Percentiles rank a stretch among this genome's conserved stretches.
Conservation (phyloP, 768 basidiomycete species). For the Ephemerocybe angulata region DNA sequence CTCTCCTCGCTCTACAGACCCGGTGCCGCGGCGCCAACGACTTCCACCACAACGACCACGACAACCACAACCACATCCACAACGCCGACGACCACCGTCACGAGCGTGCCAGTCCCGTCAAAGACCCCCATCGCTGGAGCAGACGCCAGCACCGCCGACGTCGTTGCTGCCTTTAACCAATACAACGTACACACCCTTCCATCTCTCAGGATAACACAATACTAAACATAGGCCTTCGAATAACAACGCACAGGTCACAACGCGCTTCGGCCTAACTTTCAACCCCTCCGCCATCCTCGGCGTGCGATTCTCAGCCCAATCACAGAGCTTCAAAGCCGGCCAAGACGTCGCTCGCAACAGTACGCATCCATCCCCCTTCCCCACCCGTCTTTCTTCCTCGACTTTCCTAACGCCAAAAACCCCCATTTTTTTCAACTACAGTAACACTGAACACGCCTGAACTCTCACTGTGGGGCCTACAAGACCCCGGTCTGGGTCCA, state of each 20-base stretch:
- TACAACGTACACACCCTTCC: background rate
- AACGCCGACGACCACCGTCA: slow-evolving; percentile 28
- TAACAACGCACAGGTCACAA: background rate
- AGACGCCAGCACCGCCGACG: background rate
- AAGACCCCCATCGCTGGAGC: background rate
- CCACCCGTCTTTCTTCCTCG: too few relatives aligned
- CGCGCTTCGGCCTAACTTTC: background rate
- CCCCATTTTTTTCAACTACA: too few relatives aligned
- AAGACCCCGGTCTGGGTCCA: slow-evolving; percentile 33
- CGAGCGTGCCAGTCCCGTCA: slow-evolving; percentile 30
- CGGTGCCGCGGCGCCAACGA: slow-evolving; percentile 16
- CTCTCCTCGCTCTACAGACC: too few relatives aligned
- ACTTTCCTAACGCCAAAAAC: too few relatives aligned
- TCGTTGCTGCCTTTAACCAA: background rate
- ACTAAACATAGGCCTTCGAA: too few relatives aligned
- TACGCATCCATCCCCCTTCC: background rate
- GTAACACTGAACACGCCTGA: too few relatives aligned
- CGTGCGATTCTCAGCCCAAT: background rate
- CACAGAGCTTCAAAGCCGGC: background rate
- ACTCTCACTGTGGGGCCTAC: slow-evolving; percentile 14
- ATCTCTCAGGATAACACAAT: background rate
- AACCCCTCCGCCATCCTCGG: background rate
- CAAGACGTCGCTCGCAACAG: background rate
- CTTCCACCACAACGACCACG: slow-evolving; percentile 18
- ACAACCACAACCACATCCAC: slow-evolving; percentile 20